These are phyloP conservation scores for Trametes villosa DNA, from an alignment of 768 basidiomycete species.

Conservation along the genomic window DNA sequence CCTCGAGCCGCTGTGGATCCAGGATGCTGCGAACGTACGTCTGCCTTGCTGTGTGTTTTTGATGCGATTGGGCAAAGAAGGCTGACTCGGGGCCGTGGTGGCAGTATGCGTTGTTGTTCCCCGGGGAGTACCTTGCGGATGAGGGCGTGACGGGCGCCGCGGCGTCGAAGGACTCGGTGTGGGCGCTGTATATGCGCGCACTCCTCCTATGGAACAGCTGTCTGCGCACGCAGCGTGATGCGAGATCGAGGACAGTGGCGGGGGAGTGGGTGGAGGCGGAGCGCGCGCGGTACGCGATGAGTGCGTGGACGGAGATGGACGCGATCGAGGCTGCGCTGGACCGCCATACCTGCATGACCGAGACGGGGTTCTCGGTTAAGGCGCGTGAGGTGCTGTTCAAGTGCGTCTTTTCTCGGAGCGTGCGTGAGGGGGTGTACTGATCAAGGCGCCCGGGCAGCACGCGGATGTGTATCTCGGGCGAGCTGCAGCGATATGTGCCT, in stretches of 20 bases:
- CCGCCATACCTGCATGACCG: constrained; percentile 65
- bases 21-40: constrained; percentile 68
- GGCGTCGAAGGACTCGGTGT: constrained; percentile 70
- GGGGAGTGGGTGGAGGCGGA: constrained; percentile 31
- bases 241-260: constrained; percentile 45
- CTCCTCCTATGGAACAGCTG: constrained; percentile 77
- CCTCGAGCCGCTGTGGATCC: constrained; percentile 50
- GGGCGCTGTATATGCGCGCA: constrained; percentile 70
- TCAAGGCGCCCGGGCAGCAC: constrained; percentile 45
- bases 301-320: constrained; percentile 73
- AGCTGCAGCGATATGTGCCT: constrained; percentile 60
- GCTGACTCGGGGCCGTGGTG: not conserved
- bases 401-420: constrained; percentile 44
- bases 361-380: constrained; percentile 66
- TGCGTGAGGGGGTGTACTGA: not conserved
- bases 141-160: constrained; percentile 21
- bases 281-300: constrained; percentile 63
- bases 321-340: constrained; percentile 63
- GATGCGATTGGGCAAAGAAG: too few species aligned
- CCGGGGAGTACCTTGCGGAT: constrained; percentile 58
- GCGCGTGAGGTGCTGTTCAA: constrained; percentile 78
- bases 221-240: constrained; percentile 55
- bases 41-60: too few species aligned
- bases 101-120: constrained; percentile 55
- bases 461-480: constrained; percentile 69